A percentile compares a stretch with the other conserved stretches of the same genome.
phyloP scores from a whole-genome alignment of 352 stramenopile genomes.

The Peronospora tabacina region DNA sequence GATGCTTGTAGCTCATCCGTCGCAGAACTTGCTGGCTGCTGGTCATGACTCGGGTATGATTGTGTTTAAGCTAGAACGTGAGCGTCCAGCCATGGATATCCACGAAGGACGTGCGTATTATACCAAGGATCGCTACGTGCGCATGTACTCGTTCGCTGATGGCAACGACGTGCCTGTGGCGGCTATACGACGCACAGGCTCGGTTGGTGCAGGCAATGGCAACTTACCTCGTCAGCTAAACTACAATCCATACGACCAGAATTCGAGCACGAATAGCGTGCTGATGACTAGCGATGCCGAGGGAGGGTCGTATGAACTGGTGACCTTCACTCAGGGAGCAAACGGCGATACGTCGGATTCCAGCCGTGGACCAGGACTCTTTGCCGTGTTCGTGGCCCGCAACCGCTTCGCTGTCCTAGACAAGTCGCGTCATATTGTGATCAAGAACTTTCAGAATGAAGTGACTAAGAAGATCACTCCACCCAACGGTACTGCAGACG shows the following conservation, averaged over 20 bases:
- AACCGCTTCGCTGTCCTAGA: conserved; percentile 98
- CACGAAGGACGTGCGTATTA: conserved; percentile 90
- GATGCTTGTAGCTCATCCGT: conserved; percentile 93
- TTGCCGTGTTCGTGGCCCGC: conserved; percentile 94
- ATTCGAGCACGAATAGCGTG: conserved; percentile 78
- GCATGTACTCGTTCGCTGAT: conserved; percentile 92
- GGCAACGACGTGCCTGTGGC: conserved; percentile 71
- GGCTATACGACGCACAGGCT: conserved; percentile 59
- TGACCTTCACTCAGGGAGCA: conserved; percentile 87
- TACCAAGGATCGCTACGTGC: conserved; percentile 96
- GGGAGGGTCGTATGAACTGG: conserved; percentile 95
- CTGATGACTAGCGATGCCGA: conserved; percentile 94
- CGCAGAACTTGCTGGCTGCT: conserved; percentile 96
- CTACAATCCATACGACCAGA: conserved; percentile 95
- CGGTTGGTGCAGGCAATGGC: conserved; percentile 81
- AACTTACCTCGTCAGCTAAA: conserved; percentile 90
- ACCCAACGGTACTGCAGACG: conserved; percentile 92
- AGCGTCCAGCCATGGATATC: conserved; percentile 92
- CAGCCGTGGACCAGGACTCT: conserved; percentile 90
- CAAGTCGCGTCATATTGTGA: conserved; percentile 93
- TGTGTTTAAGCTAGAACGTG: conserved; percentile 98
- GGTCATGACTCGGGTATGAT: conserved; percentile 99
- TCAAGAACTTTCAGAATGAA: conserved; percentile 99
- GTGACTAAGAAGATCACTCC: conserved; percentile 96
- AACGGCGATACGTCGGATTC: conserved; percentile 87